Conservation (phyloP, 2,329 filamentous ascomycete species). For the Claviceps cyperi region DNA sequence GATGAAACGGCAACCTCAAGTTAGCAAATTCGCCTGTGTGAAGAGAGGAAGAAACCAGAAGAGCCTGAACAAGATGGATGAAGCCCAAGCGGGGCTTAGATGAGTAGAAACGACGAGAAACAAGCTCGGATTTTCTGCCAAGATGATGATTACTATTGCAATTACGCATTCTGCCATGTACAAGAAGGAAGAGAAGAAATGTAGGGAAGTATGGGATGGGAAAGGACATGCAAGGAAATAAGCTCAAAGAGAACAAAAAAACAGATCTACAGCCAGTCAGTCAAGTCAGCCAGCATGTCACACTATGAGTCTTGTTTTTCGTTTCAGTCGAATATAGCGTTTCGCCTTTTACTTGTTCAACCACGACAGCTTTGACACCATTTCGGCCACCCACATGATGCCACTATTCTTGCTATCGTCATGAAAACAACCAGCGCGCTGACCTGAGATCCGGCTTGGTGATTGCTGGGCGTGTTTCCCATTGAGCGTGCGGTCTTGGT, state of each 20-base stretch:
- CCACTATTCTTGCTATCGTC: too few species aligned
- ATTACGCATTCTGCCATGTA: background rate
- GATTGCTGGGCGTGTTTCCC: too few species aligned
- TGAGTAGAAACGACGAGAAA: background rate
- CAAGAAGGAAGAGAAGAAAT: background rate
- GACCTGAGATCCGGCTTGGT: too few species aligned
- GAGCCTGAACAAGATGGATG: background rate
- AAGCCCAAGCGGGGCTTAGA: background rate
- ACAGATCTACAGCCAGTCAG: background rate
- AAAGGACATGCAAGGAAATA: background rate
- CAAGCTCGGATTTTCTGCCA: background rate
- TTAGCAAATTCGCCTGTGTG: background rate
- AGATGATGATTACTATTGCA: background rate
- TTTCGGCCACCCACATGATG: too few species aligned
- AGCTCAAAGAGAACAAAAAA: background rate
- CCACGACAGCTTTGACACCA: too few species aligned
- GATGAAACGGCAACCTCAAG: constrained; percentile 17
- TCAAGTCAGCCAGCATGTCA: background rate
- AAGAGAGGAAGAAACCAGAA: background rate
- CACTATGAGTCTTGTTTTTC: background rate
- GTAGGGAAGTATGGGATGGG: background rate
- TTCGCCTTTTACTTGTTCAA: too few species aligned
- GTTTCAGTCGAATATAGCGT: background rate
- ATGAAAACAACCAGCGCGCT: too few species aligned
- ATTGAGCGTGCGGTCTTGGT: too few species aligned